Evolutionary conservation across 2,329 filamentous ascomycete species (phyloP).

Genomic region (Epichloe amarillans): DNA sequence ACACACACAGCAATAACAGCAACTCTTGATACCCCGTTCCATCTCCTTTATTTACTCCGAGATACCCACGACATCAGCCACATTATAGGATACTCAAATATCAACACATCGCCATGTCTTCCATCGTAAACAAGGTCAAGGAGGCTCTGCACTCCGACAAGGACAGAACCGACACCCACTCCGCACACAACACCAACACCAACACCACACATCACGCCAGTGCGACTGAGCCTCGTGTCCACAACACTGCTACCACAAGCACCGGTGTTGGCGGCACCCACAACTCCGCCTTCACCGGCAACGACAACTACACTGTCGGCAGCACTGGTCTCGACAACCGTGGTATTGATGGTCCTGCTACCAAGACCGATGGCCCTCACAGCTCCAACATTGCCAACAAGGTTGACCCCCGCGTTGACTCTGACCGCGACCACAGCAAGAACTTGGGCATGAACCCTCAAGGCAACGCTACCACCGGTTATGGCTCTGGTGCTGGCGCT

Average conservation of each 20-base stretch:
- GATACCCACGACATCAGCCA: not conserved
- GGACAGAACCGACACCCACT: constrained; percentile 8
- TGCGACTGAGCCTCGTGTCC: constrained; percentile 35
- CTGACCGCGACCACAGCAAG: constrained; percentile 30
- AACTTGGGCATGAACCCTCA: constrained; percentile 22
- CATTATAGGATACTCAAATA: not conserved
- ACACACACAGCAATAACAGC: not conserved
- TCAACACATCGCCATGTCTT: constrained; percentile 30
- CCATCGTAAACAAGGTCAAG: constrained; percentile 47
- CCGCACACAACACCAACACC: not conserved
- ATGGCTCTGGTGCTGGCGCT: constrained; percentile 4
- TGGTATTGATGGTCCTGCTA: constrained; percentile 12
- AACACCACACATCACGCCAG: constrained; percentile 19
- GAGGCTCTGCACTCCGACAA: constrained; percentile 36
- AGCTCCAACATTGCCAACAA: constrained; percentile 34
- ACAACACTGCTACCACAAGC: constrained; percentile 12
- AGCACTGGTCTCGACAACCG: constrained; percentile 5
- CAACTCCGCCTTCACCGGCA: constrained; percentile 17
- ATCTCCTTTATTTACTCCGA: not conserved
- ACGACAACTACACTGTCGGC: constrained; percentile 29
- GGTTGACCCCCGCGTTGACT: constrained; percentile 41
- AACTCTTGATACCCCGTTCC: not conserved
- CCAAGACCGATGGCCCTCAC: constrained; percentile 31
- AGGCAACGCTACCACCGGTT: constrained; percentile 5
- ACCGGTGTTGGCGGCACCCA: constrained; percentile 10